A percentile compares a stretch with the other conserved stretches of the same genome.
Conservation (phyloP, 1,139 yeast species). For the Suzukiozyma palmioleophila region DNA sequence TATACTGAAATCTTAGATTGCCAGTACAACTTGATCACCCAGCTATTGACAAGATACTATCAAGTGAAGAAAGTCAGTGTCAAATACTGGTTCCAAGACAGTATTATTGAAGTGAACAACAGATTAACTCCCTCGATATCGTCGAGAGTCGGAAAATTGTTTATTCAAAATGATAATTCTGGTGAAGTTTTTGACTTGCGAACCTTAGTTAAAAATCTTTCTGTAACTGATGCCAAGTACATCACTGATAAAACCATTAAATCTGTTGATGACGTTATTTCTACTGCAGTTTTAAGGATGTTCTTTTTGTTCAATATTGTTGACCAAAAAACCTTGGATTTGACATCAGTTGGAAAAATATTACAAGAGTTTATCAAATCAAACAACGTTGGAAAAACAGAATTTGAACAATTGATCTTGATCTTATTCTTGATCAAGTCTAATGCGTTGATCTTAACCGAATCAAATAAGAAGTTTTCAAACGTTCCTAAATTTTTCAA, state of each 20-base stretch:
- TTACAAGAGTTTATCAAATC: constrained; percentile 33
- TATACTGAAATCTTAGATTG: constrained; percentile 51
- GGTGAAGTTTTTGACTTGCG: constrained; percentile 29
- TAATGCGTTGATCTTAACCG: constrained; percentile 26
- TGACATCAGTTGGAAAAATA: constrained; percentile 56
- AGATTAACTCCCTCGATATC: constrained; percentile 43
- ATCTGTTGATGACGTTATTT: constrained; percentile 49
- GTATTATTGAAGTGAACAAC: constrained; percentile 44
- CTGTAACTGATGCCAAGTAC: constrained; percentile 9
- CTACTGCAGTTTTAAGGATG: constrained; percentile 58
- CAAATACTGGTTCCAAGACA: constrained; percentile 57
- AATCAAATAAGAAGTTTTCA: constrained; percentile 26
- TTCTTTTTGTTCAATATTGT: constrained; percentile 56
- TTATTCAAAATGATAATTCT: constrained; percentile 21
- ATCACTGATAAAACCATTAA: constrained; percentile 22
- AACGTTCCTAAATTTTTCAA: constrained; percentile 35
- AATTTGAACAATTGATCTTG: constrained; percentile 35
- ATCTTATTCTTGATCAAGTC: constrained; percentile 40
- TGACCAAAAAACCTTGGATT: constrained; percentile 34
- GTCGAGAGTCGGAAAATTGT: constrained; percentile 28
- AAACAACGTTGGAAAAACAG: constrained; percentile 6
- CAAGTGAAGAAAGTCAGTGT: constrained; percentile 68
- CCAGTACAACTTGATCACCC: constrained; percentile 65
- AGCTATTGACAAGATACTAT: constrained; percentile 76
- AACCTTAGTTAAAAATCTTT: constrained; percentile 28